Evolutionary conservation across 2,329 filamentous ascomycete genomes (phyloP).

Genomic region (Didymella segeticola): DNA sequence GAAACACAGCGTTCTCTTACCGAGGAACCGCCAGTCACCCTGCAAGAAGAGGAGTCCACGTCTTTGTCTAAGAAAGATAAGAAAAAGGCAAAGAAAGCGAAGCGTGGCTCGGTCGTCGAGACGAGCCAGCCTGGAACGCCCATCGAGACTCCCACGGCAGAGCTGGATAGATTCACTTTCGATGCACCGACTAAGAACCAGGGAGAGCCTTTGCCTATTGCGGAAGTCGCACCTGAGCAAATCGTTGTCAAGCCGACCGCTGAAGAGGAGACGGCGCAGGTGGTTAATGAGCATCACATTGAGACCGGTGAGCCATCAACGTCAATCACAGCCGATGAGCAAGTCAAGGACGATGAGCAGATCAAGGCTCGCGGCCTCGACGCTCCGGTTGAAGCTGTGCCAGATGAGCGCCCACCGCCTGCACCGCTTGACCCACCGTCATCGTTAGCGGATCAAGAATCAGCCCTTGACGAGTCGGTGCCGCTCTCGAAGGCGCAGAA

Average conservation of each 20-base stretch:
- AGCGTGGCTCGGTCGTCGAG: conserved; percentile 14
- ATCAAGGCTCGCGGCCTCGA: background rate
- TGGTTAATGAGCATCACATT: background rate
- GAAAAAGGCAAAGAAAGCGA: conserved; percentile 35
- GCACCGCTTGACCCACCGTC: background rate
- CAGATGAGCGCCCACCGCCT: conserved; percentile 11
- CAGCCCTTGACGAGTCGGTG: conserved; percentile 7
- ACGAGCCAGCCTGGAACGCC: conserved; percentile 8
- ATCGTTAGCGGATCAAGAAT: background rate
- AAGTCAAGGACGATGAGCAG: background rate
- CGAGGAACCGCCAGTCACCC: background rate
- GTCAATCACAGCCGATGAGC: background rate
- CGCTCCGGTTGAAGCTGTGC: conserved; percentile 4
- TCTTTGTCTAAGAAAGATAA: conserved; percentile 31
- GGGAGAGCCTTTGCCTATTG: background rate
- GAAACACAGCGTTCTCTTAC: background rate
- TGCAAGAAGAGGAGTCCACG: conserved; percentile 5
- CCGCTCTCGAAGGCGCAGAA: conserved; percentile 35
- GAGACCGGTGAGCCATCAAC: background rate
- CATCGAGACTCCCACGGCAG: conserved; percentile 1
- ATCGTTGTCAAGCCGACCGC: background rate
- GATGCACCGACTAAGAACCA: background rate
- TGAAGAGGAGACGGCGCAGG: background rate
- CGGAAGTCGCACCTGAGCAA: background rate
- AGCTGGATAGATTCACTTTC: conserved; percentile 1